These are phyloP conservation scores for Fraxinus paxiana DNA, from an alignment of 305 asterid genomes.

Conservation along the genomic window DNA sequence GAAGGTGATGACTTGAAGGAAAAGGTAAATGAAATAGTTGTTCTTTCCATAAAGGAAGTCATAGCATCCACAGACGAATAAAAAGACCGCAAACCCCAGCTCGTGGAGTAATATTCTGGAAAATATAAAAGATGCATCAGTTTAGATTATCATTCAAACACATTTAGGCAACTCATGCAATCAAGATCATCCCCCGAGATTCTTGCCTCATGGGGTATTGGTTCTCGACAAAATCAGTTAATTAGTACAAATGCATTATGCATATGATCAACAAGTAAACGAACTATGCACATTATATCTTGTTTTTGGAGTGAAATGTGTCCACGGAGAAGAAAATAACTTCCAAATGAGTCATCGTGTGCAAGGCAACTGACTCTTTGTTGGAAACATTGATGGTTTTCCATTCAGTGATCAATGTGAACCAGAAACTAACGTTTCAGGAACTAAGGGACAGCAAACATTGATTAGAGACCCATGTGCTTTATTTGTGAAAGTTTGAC, in stretches of 20 bases:
- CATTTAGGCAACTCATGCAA: neutral
- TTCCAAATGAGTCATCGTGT: neutral
- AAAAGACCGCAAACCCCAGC: conserved; percentile 52
- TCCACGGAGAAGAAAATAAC: neutral
- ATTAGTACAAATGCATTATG: neutral
- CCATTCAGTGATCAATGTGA: neutral
- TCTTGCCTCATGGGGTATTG: neutral
- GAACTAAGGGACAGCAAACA: neutral
- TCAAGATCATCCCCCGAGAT: neutral
- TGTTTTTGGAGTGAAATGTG: neutral
- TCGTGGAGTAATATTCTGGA: conserved; percentile 46
- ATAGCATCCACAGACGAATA: conserved; percentile 66
- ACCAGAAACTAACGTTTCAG: neutral
- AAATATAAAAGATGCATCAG: neutral
- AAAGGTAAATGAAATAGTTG: conserved; percentile 65
- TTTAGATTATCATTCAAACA: neutral
- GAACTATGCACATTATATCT: neutral
- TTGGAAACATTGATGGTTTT: neutral
- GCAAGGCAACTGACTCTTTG: neutral
- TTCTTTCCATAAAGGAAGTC: conserved; percentile 65
- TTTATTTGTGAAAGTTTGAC: neutral
- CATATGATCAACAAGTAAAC: neutral
- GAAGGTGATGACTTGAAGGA: conserved; percentile 63
- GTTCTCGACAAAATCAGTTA: neutral
- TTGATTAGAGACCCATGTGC: neutral